Evolutionary conservation across 1,139 yeast genomes (phyloP).

Genomic region (Lodderomyces margitis): DNA sequence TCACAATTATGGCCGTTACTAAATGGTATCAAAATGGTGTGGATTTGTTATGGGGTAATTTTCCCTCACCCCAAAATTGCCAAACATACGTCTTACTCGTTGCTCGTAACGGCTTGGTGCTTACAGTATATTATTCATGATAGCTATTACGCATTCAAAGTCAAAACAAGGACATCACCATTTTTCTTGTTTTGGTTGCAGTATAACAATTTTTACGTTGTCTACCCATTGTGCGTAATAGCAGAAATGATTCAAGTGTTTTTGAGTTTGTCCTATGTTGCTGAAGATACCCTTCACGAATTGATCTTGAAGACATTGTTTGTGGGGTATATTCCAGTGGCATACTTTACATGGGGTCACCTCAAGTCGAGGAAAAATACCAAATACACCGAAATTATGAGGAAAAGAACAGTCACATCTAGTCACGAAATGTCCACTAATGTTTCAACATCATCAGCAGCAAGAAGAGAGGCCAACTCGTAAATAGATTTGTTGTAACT

Average conservation of each 20-base stretch:
- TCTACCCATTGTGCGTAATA: slow-evolving; percentile 44
- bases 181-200: slow-evolving; percentile 37
- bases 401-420: slow-evolving; percentile 18
- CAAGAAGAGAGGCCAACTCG: not conserved
- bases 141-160: slow-evolving; percentile 47
- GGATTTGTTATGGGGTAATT: slow-evolving; percentile 47
- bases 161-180: slow-evolving; percentile 38
- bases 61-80: slow-evolving; percentile 50
- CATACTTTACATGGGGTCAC: slow-evolving; percentile 36
- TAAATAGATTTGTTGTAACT: not conserved
- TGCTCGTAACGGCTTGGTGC: slow-evolving; percentile 48
- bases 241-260: slow-evolving; percentile 56
- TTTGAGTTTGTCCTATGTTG: slow-evolving; percentile 46
- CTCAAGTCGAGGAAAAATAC: slow-evolving; percentile 22
- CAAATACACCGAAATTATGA: slow-evolving; percentile 25
- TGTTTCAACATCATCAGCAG: slow-evolving; percentile 1
- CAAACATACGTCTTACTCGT: slow-evolving; percentile 47
- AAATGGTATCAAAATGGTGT: slow-evolving; percentile 34
- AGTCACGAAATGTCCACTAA: not conserved
- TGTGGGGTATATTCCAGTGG: slow-evolving; percentile 37
- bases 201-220: slow-evolving; percentile 38
- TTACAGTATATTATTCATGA: slow-evolving; percentile 40
- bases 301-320: slow-evolving; percentile 25
- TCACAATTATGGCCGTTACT: slow-evolving; percentile 27
- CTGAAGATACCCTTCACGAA: slow-evolving; percentile 32